Evolutionary conservation across 306 rosid genomes (phyloP), one percentile per base, ranked within the genome.

Genomic region (Cercis canadensis): DNA sequence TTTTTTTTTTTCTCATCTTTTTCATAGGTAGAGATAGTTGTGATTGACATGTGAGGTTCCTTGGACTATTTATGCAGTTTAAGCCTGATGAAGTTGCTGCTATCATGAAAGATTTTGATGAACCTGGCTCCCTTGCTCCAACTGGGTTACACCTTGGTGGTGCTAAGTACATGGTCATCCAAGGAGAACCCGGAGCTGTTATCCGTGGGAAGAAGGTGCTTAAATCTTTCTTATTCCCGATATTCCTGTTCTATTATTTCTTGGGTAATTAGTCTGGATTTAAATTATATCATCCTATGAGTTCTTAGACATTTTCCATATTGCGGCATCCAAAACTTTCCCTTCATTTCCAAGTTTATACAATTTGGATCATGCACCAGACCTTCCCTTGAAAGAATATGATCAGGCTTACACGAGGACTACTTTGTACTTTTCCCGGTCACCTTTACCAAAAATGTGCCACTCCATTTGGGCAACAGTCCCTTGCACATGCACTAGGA

Each of bases 161-260:
- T 60, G 55, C 74, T 0, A 86, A 86, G 78, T 83, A 86, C 81
- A 83, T 83, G 88, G 91, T 83, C 69, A 86, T 83, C 70, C 88
- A 83, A 72, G 91, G 91, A 52, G 88, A 86, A 61, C 12, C 74
- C 2, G 86, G 86, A 37, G 88, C 81, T 66, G 86, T 86, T 54
- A 73, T 86, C 51, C 86, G 86, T 40, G 88, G 85, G 19, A 86
- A 83, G 83, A 86, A 86, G 91, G 91, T 83, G n/a, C 32, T 12
- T 50, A 36, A 49, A 37, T 15, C 61, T 78, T 63, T 4, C 4
- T 21, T 14, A 34, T 33, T 29, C 14, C 74, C 45, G 18, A 39
- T 15, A 8, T 4, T 24, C 5, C 31, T 67, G 10, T 9, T 62
- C 18, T 41, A 6, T 11, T 62, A 5, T 6, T 17, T 65, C 47